Conservation (phyloP, 75 land plant genomes). For the Picea glauca region DNA sequence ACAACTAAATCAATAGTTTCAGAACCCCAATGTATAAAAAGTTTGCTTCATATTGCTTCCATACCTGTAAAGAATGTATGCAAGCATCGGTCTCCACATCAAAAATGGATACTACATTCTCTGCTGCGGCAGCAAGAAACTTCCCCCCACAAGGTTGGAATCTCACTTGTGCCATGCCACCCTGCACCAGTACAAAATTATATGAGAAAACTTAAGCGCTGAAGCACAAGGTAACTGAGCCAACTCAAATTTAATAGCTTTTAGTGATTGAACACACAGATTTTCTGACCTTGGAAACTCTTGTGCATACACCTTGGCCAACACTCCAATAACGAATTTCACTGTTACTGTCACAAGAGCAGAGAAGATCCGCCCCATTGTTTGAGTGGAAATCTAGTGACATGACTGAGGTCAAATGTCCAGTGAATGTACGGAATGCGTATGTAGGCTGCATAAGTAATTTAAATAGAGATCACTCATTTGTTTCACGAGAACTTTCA, state of each 20-base stretch:
- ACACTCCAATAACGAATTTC: slow-evolving; percentile 84
- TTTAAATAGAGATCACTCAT: too few relatives aligned
- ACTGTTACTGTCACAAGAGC: slow-evolving; percentile 74
- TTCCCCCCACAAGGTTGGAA: slow-evolving; percentile 61
- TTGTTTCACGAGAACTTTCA: too few relatives aligned
- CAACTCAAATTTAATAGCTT: too few relatives aligned
- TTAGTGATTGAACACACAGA: too few relatives aligned
- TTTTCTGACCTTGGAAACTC: slow-evolving; percentile 53
- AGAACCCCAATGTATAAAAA: too few relatives aligned
- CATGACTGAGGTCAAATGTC: slow-evolving; percentile 67
- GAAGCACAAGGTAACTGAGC: too few relatives aligned
- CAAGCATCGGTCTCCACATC: slow-evolving; percentile 62
- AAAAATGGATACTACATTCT: slow-evolving; percentile 66
- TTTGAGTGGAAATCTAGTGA: slow-evolving; percentile 81
- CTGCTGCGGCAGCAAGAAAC: slow-evolving; percentile 59
- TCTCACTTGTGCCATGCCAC: slow-evolving; percentile 57
- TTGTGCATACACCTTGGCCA: slow-evolving; percentile 41
- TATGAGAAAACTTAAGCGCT: too few relatives aligned
- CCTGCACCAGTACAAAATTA: slow-evolving; percentile 20
- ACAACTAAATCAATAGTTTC: too few relatives aligned
- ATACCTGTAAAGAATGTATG: slow-evolving; percentile 44
- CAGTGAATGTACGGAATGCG: slow-evolving; percentile 58
- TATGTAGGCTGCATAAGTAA: slow-evolving; percentile 44
- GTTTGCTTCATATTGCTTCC: too few relatives aligned
- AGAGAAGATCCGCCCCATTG: slow-evolving; percentile 56